These are phyloP conservation scores for Ajuga chamaepitys DNA, from an alignment of 257 asterid species.

Conservation along the genomic window DNA sequence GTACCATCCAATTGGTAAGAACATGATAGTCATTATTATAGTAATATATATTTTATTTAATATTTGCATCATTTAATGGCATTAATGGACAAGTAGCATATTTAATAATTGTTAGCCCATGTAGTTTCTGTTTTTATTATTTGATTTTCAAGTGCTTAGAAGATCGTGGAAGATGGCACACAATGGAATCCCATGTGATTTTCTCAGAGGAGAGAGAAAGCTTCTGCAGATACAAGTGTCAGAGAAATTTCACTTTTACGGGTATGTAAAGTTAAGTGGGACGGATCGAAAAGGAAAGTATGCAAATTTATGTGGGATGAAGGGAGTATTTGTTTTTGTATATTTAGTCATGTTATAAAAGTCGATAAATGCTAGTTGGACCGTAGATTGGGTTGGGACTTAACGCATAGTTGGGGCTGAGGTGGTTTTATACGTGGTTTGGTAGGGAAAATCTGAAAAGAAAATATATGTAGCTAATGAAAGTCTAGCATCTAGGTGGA, in stretches of 20 bases:
- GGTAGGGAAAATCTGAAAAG: too few species aligned
- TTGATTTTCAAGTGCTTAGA: slow-evolving; percentile 18
- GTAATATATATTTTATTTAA: slow-evolving; percentile 2
- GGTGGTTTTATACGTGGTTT: too few species aligned
- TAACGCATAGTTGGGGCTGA: too few species aligned
- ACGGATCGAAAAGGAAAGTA: not conserved
- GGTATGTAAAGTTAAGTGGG: slow-evolving; percentile 9
- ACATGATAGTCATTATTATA: slow-evolving; percentile 17
- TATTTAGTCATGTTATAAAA: too few species aligned
- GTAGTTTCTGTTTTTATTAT: slow-evolving; percentile 18
- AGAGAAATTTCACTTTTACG: too few species aligned
- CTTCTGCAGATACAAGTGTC: too few species aligned
- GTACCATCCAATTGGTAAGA: slow-evolving; percentile 5
- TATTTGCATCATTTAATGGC: slow-evolving; percentile 24
- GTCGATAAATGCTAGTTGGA: too few species aligned
- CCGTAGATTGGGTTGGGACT: too few species aligned
- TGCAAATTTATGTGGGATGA: too few species aligned
- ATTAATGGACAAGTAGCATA: slow-evolving; percentile 10
- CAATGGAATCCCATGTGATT: slow-evolving; percentile 35
- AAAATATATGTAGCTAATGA: too few species aligned
- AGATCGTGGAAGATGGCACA: slow-evolving; percentile 45
- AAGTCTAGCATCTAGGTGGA: too few species aligned
- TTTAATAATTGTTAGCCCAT: slow-evolving; percentile 12
- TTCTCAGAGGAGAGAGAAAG: not conserved
- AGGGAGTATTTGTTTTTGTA: not conserved